Evolutionary conservation across 352 stramenopile genomes (phyloP), one percentile per base, ranked within the genome.

Genomic region (Phytophthora tentaculata): DNA sequence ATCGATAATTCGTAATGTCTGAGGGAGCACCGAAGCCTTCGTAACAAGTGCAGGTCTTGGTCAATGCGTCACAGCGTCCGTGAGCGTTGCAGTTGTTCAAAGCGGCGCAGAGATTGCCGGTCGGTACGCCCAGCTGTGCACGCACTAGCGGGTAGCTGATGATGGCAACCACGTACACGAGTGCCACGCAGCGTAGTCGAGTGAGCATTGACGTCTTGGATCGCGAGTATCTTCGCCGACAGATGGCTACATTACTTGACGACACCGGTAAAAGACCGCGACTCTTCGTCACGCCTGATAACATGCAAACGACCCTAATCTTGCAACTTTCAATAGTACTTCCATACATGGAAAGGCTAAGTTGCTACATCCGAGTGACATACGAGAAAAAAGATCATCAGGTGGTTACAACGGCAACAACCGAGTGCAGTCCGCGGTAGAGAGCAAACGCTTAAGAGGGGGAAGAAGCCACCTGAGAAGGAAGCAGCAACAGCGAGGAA

Each of bases 31-130:
- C 94, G 50, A 80, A 98, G 19, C 92, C 93, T 54, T 97, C 86
- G 53, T 83, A 94, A 80, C 94, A 98, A 19, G 76, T 69, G 74
- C 94, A 98, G 12, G 74, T 94, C 59, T 96, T 94, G 61, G 76
- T 94, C 51, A 76, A 66, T 20, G 88, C 84, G 63, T 94, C 79
- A 74, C 94, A 98, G 35, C 77, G 80, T 22, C 94, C 93, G 48
- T 98, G 89, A 28, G 87, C 91, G 53, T 95, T 97, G 79, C 94
- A 98, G 64, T 94, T 90, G 64, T 72, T 87, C 47, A 96, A 71
- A 44, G 80, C 72, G 9, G 83, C 71, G 71, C 91, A 98, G n/a
- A 94, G 66, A 48, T 87, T 92, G 12, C 79, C 82, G 1, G 80
- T 88, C 10, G 71, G 66, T 23, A 90, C 72, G 16, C 83, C 83